Evolutionary conservation across 164 flowering plant genomes (phyloP).

Genomic region (Vitis riparia): DNA sequence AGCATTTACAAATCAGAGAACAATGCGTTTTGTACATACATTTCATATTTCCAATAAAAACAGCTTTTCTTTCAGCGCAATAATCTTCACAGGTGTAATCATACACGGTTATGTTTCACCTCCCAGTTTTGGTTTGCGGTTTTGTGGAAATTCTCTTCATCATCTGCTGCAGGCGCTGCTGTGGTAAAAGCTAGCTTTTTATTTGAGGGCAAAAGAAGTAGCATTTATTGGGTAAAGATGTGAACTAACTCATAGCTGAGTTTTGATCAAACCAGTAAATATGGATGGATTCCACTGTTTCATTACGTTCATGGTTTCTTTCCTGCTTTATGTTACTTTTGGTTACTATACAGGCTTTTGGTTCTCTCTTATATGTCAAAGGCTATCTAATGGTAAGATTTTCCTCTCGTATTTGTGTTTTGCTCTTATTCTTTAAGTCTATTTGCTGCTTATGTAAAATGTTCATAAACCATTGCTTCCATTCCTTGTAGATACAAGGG

Average conservation of each 20-base stretch:
- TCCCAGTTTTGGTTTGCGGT: not conserved
- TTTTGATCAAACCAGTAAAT: not conserved
- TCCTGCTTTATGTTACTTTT: not conserved
- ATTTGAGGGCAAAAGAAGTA: not conserved
- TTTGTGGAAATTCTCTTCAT: not conserved
- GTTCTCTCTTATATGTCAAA: not conserved
- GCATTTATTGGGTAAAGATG: not conserved
- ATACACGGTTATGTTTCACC: not conserved
- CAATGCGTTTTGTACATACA: conserved; percentile 59
- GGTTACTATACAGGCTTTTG: not conserved
- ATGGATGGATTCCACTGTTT: not conserved
- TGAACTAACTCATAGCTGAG: conserved; percentile 1
- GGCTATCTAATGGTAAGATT: not conserved
- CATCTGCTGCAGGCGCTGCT: not conserved
- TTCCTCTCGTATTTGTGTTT: not conserved
- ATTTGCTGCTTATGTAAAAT: not conserved
- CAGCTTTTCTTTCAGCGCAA: conserved; percentile 17
- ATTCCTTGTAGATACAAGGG: not conserved
- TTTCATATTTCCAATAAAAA: conserved; percentile 44
- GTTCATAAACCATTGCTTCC: not conserved
- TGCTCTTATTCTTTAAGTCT: not conserved
- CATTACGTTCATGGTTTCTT: not conserved
- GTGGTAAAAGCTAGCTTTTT: not conserved
- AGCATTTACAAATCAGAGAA: conserved; percentile 49
- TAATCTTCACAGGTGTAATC: not conserved